Evolutionary conservation across 2,329 filamentous ascomycete species (phyloP), one percentile per base, ranked within the genome.

Genomic region (Golovinomyces cichoracearum): DNA sequence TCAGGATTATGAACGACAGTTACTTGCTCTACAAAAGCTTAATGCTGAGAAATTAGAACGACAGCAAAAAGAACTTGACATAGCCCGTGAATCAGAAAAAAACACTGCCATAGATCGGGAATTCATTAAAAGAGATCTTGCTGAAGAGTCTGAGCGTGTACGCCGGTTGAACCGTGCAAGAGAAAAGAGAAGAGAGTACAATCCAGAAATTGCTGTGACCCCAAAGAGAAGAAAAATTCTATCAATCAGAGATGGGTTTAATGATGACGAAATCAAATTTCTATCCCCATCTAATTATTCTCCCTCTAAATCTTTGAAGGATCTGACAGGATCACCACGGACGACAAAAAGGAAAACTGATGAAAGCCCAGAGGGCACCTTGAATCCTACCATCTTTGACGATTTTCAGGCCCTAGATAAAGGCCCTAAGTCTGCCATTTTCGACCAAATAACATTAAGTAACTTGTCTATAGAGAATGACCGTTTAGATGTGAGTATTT

Each of bases 241-340:
- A 63, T 67, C 70, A 1, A 65, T 80, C 46, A 71, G 79, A 1
- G 83, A 90, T 62, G 83, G 83, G 0, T 90, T 90, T 56, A 80
- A 86, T 48, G 60, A 61, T 40, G 66, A 68, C 48, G 68, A 74
- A 54, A 64, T 73, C 35, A 55, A 68, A 50, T 57, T 65, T 51
- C 55, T 64, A 1, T 71, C 68, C 3, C 68, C 69, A 1, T 13
- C 76, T 52, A 78, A 81, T 60, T 64, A 80, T 41, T 68, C 75
- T 0, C 75, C 77, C 0, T 61, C 74, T 5, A 68, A 76, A 53
- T 78, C 80, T 53, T 70, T 75, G 50, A 75, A 75, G 47, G 70
- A 68, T 51, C 75, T 78, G 59, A 78, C 79, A 73, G 72, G 72
- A 5, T 72, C 71, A 2, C 82, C 82, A 0, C 62, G 63, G 52